Percentiles rank a stretch among this genome's conserved stretches.
phyloP scores from a whole-genome alignment of 768 basidiomycete genomes.

The Leccinum obscurum region DNA sequence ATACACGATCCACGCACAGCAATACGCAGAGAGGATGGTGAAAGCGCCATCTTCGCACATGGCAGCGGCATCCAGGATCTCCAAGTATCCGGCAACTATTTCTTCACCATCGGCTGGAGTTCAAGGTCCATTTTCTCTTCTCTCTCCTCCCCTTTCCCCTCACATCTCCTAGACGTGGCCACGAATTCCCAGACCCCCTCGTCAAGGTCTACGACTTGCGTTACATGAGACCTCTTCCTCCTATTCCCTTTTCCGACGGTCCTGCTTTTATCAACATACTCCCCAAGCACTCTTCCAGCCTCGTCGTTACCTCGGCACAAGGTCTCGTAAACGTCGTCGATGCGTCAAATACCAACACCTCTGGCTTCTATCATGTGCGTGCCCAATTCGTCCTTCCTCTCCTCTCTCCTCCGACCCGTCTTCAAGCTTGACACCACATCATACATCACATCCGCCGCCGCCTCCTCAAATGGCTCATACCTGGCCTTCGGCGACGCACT shows the following conservation, averaged over 20 bases:
- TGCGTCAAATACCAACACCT: constrained; percentile 62
- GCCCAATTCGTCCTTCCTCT: background rate
- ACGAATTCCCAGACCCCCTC: constrained; percentile 85
- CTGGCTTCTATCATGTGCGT: constrained; percentile 79
- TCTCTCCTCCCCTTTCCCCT: background rate
- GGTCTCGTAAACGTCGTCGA: constrained; percentile 88
- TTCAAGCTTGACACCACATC: constrained; percentile 67
- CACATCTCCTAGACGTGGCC: constrained; percentile 63
- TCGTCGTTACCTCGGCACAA: constrained; percentile 75
- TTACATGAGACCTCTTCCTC: constrained; percentile 77
- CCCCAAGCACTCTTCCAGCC: constrained; percentile 70
- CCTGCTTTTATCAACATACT: constrained; percentile 84
- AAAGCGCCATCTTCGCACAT: constrained; percentile 74
- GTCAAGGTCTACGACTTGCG: constrained; percentile 93
- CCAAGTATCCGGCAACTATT: constrained; percentile 73
- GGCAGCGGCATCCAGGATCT: constrained; percentile 79
- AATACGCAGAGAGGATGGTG: constrained; percentile 46
- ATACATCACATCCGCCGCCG: constrained; percentile 74
- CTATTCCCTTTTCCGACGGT: constrained; percentile 83
- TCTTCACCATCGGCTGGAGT: constrained; percentile 86
- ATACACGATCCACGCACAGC: constrained; percentile 69
- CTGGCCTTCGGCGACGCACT: constrained; percentile 91
- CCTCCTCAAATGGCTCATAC: constrained; percentile 88
- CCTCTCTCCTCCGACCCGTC: constrained; percentile 6
- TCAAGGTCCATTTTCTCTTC: constrained; percentile 55